Percentiles rank a stretch among this genome's conserved stretches.
Conservation (phyloP, 352 stramenopile genomes). For the Globisporangium recalcitrans region DNA sequence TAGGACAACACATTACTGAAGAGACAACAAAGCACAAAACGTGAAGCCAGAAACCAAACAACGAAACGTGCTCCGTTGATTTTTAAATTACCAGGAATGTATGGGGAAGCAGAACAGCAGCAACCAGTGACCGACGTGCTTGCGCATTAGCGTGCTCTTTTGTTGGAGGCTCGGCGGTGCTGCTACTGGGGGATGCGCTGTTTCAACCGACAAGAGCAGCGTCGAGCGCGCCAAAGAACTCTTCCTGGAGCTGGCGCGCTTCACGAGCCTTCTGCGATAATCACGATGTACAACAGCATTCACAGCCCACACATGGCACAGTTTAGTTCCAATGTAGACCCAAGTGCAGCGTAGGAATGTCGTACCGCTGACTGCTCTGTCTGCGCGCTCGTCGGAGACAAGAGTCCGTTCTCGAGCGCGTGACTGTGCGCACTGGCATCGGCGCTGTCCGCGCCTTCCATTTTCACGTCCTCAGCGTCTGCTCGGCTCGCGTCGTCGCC, state of each 20-base stretch:
- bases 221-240: constrained; percentile 63
- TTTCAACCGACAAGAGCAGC: constrained; percentile 28
- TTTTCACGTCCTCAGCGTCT: constrained; percentile 23
- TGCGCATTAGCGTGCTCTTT: no score
- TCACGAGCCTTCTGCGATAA: constrained; percentile 38
- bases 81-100: not conserved
- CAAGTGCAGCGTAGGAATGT: no score
- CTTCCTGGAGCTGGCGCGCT: constrained; percentile 48
- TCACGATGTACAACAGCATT: no score
- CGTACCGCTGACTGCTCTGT: constrained; percentile 38
- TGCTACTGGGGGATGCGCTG: no score
- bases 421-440: constrained; percentile 12
- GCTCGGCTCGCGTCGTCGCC: constrained; percentile 30
- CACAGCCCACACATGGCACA: not conserved
- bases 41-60: not conserved
- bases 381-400: constrained; percentile 18
- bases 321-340: not conserved
- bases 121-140: no score
- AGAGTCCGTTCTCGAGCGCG: constrained; percentile 13
- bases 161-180: no score
- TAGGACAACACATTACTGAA: no score
- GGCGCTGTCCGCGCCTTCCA: constrained; percentile 17
- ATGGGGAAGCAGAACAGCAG: not conserved
- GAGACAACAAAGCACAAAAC: no score
- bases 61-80: not conserved